Percentiles rank a stretch among this genome's conserved stretches.
phyloP scores from a whole-genome alignment of 768 basidiomycete genomes.

The Russula earlei region DNA sequence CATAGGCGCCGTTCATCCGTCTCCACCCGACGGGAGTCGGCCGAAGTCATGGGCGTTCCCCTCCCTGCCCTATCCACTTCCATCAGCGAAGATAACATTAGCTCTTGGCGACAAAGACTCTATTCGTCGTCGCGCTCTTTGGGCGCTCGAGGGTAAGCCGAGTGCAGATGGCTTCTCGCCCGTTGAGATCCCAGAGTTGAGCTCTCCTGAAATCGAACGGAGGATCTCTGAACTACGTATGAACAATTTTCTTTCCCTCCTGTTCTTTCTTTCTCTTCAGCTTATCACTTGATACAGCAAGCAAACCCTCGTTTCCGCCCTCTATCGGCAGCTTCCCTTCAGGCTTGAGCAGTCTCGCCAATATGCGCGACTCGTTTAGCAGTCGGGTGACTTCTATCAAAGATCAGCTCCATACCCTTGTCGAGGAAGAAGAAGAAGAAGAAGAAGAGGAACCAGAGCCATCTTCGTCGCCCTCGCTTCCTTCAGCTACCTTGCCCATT shows the following conservation, averaged over 20 bases:
- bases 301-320: conserved; percentile 51
- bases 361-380: conserved; percentile 73
- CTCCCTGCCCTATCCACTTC: conserved; percentile 56
- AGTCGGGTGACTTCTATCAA: conserved; percentile 64
- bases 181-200: conserved; percentile 78
- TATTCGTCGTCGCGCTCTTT: conserved; percentile 71
- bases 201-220: conserved; percentile 47
- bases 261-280: not conserved
- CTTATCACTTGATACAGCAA: conserved; percentile 32
- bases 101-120: conserved; percentile 67
- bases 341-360: conserved; percentile 35
- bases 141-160: conserved; percentile 79
- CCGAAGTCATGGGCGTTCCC: conserved; percentile 81
- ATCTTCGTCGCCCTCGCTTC: conserved; percentile 20
- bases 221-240: conserved; percentile 57
- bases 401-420: conserved; percentile 67
- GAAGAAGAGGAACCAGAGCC: conserved; percentile 60
- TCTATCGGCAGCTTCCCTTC: conserved; percentile 34
- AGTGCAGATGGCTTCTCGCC: conserved; percentile 54
- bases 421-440: conserved; percentile 85
- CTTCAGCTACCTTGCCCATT: conserved; percentile 8
- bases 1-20: conserved; percentile 82
- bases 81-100: conserved; percentile 56
- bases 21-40: conserved; percentile 82
- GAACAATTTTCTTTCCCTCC: conserved; percentile 28